A percentile compares a stretch with the other conserved stretches of the same genome.
These are phyloP conservation scores for Amoeboaphelidium occidentale DNA, from an alignment of 371 early-diverging fungal species.

Conservation along the genomic window DNA sequence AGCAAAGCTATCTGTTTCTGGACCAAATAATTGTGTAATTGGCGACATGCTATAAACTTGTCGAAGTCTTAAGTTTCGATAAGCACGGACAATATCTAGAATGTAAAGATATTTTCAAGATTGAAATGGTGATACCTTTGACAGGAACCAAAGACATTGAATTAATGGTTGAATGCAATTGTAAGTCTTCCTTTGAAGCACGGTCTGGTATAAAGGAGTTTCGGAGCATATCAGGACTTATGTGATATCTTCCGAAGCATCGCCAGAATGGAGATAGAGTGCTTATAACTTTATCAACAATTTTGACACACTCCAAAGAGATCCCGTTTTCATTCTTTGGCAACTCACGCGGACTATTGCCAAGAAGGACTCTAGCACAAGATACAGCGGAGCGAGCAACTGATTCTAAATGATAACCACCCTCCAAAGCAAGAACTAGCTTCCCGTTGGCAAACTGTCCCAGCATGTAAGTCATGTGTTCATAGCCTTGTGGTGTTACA, in stretches of 20 bases:
- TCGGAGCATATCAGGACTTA: not conserved
- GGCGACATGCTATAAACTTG: no score
- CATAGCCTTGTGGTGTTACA: conserved; percentile 58
- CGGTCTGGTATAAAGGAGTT: not conserved
- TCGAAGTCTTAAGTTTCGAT: no score
- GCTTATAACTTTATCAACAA: not conserved
- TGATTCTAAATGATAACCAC: conserved; percentile 56
- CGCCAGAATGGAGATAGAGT: not conserved
- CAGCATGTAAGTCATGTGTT: conserved; percentile 58
- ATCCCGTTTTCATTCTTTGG: not conserved
- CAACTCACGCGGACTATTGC: conserved; percentile 9
- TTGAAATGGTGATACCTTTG: no score
- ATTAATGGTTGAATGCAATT: not conserved
- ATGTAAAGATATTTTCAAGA: no score
- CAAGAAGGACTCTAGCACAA: conserved; percentile 42
- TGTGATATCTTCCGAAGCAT: not conserved
- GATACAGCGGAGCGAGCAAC: conserved; percentile 45
- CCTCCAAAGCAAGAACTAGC: conserved; percentile 47
- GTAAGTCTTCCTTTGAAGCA: not conserved
- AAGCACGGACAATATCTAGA: no score
- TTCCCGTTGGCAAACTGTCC: conserved; percentile 37
- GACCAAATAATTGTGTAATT: no score
- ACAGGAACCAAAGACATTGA: not conserved
- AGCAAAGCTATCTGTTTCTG: no score
- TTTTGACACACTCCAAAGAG: not conserved